Percentiles rank a stretch among this genome's conserved stretches.
Evolutionary conservation across 495 filamentous ascomycete species (phyloP).

Genomic region (Hyaloscypha bicolor): DNA sequence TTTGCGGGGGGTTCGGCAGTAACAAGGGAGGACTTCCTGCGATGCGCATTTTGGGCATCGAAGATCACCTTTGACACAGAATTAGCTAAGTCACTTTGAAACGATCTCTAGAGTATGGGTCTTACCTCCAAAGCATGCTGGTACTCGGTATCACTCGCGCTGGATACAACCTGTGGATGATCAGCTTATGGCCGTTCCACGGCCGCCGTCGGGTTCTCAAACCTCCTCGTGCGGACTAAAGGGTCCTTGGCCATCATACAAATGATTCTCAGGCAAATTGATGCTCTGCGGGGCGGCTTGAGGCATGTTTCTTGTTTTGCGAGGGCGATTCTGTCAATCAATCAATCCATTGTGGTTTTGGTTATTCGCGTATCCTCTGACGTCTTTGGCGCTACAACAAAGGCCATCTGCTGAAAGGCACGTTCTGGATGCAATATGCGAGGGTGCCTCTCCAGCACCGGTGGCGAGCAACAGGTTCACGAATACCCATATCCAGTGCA

Average conservation of each 20-base stretch:
- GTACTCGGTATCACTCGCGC: constrained; percentile 33
- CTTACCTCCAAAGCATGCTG: constrained; percentile 35
- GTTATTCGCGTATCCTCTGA: neutral
- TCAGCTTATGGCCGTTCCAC: constrained; percentile 4
- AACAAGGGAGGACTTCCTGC: constrained; percentile 84
- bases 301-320: constrained; percentile 17
- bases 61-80: constrained; percentile 65
- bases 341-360: neutral
- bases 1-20: constrained; percentile 49
- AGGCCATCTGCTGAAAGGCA: neutral
- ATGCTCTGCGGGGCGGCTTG: constrained; percentile 19
- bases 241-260: constrained; percentile 19
- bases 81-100: neutral
- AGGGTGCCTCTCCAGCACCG: neutral
- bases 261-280: constrained; percentile 14
- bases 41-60: constrained; percentile 67
- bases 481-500: neutral
- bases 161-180: constrained; percentile 24
- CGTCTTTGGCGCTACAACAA: neutral
- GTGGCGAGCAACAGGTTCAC: neutral
- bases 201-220: neutral
- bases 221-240: constrained; percentile 28
- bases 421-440: neutral
- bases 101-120: neutral
- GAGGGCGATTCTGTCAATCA: neutral